A percentile compares a stretch with the other conserved stretches of the same genome.
Conservation (phyloP, 139 green algal species). For the Yamagishiella unicocca region DNA sequence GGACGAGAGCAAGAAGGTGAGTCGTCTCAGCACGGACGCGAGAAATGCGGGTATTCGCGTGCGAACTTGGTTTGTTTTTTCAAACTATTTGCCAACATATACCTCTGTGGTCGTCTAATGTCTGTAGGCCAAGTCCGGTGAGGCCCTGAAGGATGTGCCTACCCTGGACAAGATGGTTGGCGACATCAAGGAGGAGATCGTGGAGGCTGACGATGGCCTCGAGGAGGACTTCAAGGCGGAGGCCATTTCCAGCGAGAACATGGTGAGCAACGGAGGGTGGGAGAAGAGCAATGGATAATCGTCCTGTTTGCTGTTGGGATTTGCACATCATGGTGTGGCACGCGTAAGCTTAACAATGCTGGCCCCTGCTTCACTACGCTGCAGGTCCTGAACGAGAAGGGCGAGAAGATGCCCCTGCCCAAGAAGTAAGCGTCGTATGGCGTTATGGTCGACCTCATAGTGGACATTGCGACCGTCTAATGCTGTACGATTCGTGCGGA, state of each 20-base stretch:
- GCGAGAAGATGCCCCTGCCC: slow-evolving; percentile 69
- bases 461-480: no score
- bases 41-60: background rate
- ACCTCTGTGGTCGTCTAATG: background rate
- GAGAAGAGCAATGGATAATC: no score
- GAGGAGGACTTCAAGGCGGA: slow-evolving; percentile 72
- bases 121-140: slow-evolving; percentile 4
- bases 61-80: background rate
- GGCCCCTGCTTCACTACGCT: no score
- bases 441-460: background rate
- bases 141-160: slow-evolving; percentile 70
- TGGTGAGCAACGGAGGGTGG: slow-evolving; percentile 45
- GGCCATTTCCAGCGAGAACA: slow-evolving; percentile 65
- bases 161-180: slow-evolving; percentile 61
- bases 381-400: slow-evolving; percentile 70
- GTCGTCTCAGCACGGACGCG: background rate
- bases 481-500: no score
- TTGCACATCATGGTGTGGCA: no score
- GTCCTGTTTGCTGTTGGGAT: no score
- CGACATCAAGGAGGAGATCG: slow-evolving; percentile 64
- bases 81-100: background rate
- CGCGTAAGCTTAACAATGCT: no score
- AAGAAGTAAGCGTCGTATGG: slow-evolving; percentile 51
- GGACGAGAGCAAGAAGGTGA: slow-evolving; percentile 51
- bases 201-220: slow-evolving; percentile 58